Evolutionary conservation across 352 stramenopile species (phyloP).

Genomic region (Phytophthora sansomeana): DNA sequence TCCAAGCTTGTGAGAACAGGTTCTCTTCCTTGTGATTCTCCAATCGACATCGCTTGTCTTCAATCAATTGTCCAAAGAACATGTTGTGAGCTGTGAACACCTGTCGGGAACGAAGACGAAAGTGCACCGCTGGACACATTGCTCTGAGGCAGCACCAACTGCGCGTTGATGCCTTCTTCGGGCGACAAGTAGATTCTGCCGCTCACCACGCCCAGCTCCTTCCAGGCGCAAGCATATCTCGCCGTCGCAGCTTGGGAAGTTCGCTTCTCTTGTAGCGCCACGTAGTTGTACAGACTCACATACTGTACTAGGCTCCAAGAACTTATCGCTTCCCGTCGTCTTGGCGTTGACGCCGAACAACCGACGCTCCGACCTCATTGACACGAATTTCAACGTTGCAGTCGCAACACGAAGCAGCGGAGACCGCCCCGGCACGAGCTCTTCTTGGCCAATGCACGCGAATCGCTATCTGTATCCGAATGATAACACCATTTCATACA

Average conservation of each 20-base stretch:
- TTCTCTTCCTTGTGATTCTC: constrained; percentile 8
- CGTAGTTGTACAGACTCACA: constrained; percentile 73
- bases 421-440: no score
- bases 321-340: neutral
- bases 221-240: constrained; percentile 54
- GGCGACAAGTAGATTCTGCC: constrained; percentile 93
- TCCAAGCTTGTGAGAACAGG: constrained; percentile 91
- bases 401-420: no score
- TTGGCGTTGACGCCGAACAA: no score
- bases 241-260: constrained; percentile 47
- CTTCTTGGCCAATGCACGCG: constrained; percentile 1
- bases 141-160: constrained; percentile 90
- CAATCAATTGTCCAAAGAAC: constrained; percentile 40
- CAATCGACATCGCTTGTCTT: no score
- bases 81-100: constrained; percentile 34
- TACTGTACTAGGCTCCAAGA: constrained; percentile 50
- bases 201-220: constrained; percentile 49
- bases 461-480: constrained; percentile 3
- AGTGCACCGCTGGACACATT: constrained; percentile 58
- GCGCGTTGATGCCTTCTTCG: constrained; percentile 96
- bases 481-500: constrained; percentile 23
- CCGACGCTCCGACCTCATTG: no score
- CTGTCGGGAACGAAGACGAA: constrained; percentile 31
- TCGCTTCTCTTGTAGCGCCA: constrained; percentile 38
- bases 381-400: no score